Evolutionary conservation across 2,329 filamentous ascomycete species (phyloP).

Genomic region (Nothopassalora personata): DNA sequence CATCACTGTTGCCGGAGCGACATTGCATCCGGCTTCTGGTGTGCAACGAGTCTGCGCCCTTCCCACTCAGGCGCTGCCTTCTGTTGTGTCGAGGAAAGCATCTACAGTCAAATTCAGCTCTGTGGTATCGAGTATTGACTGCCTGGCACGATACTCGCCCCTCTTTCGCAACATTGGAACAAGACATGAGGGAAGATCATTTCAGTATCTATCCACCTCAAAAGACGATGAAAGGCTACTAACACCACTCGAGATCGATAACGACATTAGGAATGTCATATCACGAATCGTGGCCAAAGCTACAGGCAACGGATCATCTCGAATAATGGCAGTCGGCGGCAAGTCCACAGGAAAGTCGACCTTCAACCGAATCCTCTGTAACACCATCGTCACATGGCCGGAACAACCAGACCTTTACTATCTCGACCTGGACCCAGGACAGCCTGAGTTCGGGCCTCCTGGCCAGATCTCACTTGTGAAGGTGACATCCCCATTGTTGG

Average conservation of each 20-base stretch:
- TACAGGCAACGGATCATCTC: constrained; percentile 9
- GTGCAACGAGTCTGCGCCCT: constrained; percentile 58
- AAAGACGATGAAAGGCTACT: constrained; percentile 19
- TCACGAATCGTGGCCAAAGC: constrained; percentile 42
- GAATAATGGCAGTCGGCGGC: constrained; percentile 60
- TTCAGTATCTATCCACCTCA: constrained; percentile 30
- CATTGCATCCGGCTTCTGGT: constrained; percentile 42
- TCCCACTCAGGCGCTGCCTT: constrained; percentile 63
- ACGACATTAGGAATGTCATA: constrained; percentile 24
- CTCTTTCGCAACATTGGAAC: constrained; percentile 65
- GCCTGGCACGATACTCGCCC: constrained; percentile 58
- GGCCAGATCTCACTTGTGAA: constrained; percentile 65
- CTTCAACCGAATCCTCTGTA: constrained; percentile 61
- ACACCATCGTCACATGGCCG: constrained; percentile 56
- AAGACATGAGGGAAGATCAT: constrained; percentile 32
- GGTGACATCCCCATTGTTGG: constrained; percentile 57
- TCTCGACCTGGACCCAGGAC: constrained; percentile 73
- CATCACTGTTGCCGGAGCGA: constrained; percentile 61
- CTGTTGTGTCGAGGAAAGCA: constrained; percentile 48
- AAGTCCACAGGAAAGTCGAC: constrained; percentile 74
- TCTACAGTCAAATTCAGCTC: constrained; percentile 53
- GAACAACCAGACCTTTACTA: constrained; percentile 39
- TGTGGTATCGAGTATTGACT: constrained; percentile 45
- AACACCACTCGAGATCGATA: constrained; percentile 24
- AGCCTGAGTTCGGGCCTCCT: constrained; percentile 67